Percentiles rank a stretch among this genome's conserved stretches.
Evolutionary conservation across 257 asterid species (phyloP).

Genomic region (Solanum peruvianum): DNA sequence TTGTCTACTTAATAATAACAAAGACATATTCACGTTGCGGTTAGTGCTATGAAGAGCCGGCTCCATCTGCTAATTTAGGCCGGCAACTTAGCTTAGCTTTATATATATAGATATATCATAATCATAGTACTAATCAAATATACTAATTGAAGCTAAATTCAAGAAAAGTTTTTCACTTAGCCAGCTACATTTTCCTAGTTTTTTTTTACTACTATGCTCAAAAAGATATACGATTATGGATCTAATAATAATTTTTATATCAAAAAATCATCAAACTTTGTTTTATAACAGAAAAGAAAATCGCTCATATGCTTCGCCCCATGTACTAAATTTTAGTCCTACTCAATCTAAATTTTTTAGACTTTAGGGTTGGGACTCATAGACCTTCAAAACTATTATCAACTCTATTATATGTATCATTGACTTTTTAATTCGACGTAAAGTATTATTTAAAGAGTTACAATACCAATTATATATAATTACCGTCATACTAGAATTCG

Average conservation of each 20-base stretch:
- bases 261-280: neutral
- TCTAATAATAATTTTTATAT: neutral
- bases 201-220: neutral
- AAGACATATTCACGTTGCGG: slow-evolving; percentile 19
- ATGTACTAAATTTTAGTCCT: neutral
- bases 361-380: neutral
- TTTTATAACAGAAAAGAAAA: neutral
- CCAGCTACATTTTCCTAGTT: neutral
- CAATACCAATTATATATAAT: neutral
- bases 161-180: neutral
- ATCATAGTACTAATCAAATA: neutral
- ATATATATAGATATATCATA: neutral
- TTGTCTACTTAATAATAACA: slow-evolving; percentile 5
- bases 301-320: neutral
- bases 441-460: neutral
- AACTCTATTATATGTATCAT: neutral
- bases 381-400: neutral
- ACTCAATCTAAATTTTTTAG: no score
- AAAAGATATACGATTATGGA: neutral
- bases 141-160: neutral
- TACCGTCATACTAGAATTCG: neutral
- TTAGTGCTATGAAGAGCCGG: slow-evolving; percentile 27
- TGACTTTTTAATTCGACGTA: no score
- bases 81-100: neutral
- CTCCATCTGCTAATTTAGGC: neutral